A percentile compares a stretch with the other conserved stretches of the same genome.
These are phyloP conservation scores for Starmerella potacharoeniae DNA, from an alignment of 805 yeast genomes.

Conservation along the genomic window DNA sequence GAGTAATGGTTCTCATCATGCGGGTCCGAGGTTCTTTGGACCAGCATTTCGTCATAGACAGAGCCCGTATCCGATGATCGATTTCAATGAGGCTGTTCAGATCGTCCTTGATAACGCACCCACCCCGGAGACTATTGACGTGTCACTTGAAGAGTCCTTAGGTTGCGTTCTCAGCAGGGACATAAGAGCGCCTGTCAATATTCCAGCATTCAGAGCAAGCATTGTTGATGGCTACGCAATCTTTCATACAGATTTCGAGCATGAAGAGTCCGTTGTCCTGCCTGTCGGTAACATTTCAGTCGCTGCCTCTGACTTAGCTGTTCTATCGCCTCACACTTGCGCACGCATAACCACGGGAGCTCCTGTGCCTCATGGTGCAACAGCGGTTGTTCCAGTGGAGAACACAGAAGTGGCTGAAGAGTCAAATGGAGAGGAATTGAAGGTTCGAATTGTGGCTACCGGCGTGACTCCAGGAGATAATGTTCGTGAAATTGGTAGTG, in stretches of 20 bases:
- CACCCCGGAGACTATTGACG: slow-evolving; percentile 17
- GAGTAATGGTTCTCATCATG: slow-evolving; percentile 16
- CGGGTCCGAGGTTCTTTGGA: slow-evolving; percentile 32
- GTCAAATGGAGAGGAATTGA: slow-evolving; percentile 36
- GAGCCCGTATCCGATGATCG: slow-evolving; percentile 41
- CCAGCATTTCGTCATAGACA: slow-evolving; percentile 38
- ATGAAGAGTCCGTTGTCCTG: slow-evolving; percentile 27
- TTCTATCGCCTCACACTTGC: slow-evolving; percentile 30
- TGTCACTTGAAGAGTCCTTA: slow-evolving; percentile 27
- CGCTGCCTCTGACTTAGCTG: slow-evolving; percentile 27
- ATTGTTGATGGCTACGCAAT: slow-evolving; percentile 50
- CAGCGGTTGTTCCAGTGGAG: slow-evolving; percentile 45
- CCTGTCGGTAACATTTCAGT: slow-evolving; percentile 22
- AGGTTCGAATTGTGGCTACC: slow-evolving; percentile 33
- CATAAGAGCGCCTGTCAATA: slow-evolving; percentile 31
- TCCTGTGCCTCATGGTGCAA: slow-evolving; percentile 43
- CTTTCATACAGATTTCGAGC: slow-evolving; percentile 35
- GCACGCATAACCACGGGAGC: slow-evolving; percentile 47
- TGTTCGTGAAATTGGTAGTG: slow-evolving; percentile 40
- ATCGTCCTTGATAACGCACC: slow-evolving; percentile 31
- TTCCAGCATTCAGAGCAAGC: slow-evolving; percentile 43
- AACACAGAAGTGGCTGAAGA: slow-evolving; percentile 34
- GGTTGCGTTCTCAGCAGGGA: slow-evolving; percentile 38
- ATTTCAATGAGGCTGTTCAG: slow-evolving; percentile 33
- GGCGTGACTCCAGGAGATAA: slow-evolving; percentile 36